phyloP scores from a whole-genome alignment of 2,329 filamentous ascomycete genomes.

The Annulohypoxylon truncatum region DNA sequence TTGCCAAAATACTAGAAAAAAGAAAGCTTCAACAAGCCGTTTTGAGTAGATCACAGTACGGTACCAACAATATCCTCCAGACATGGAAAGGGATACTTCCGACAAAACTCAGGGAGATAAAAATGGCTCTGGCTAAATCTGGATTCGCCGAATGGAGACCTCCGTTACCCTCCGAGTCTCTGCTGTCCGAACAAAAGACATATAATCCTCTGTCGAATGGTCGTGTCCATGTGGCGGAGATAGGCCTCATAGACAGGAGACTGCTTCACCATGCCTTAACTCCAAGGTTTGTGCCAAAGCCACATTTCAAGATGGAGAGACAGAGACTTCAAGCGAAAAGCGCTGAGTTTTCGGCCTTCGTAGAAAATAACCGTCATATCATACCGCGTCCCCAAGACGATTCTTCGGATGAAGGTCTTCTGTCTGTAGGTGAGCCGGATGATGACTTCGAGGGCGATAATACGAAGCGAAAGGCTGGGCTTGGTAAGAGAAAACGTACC shows the following conservation, averaged over 20 bases:
- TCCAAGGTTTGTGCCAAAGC: conserved; percentile 36
- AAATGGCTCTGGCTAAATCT: conserved; percentile 3
- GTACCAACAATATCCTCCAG: background rate
- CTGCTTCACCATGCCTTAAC: conserved; percentile 27
- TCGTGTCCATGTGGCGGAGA: conserved; percentile 22
- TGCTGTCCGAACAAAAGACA: conserved; percentile 23
- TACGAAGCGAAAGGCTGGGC: background rate
- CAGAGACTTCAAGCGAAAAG: conserved; percentile 30
- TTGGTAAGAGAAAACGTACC: conserved; percentile 27
- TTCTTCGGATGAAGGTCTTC: conserved; percentile 33
- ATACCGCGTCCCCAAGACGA: conserved; percentile 38
- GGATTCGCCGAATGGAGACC: conserved; percentile 33
- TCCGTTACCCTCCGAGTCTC: conserved; percentile 13
- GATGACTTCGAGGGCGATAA: background rate
- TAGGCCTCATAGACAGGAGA: conserved; percentile 31
- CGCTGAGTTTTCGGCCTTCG: conserved; percentile 34
- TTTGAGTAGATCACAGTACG: background rate
- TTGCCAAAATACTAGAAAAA: background rate
- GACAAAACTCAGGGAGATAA: background rate
- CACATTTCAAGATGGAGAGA: conserved; percentile 39
- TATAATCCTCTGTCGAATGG: background rate
- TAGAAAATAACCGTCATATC: conserved; percentile 9
- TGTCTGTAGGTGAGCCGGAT: conserved; percentile 7
- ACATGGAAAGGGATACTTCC: conserved; percentile 11
- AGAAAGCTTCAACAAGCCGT: background rate